Percentiles rank a stretch among this genome's conserved stretches.
These are phyloP conservation scores for Coffea eugenioides DNA, from an alignment of 257 asterid genomes.

Conservation along the genomic window DNA sequence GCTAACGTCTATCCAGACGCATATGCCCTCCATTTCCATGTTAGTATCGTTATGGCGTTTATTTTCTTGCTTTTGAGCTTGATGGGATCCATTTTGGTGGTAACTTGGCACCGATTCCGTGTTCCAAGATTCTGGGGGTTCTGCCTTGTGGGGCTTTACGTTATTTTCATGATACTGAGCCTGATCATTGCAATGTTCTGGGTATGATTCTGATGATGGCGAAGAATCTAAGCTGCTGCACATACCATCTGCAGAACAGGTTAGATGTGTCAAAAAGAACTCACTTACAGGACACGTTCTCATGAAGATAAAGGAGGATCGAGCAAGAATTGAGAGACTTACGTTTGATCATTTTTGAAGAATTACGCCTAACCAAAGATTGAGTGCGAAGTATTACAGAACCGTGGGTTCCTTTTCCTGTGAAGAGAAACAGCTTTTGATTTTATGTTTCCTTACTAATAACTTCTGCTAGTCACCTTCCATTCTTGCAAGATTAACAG, in stretches of 20 bases:
- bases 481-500: too few species aligned
- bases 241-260: too few species aligned
- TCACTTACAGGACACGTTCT: too few species aligned
- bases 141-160: slow-evolving; percentile 86
- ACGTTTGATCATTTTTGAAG: neutral
- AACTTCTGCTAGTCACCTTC: too few species aligned
- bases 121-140: slow-evolving; percentile 97
- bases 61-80: slow-evolving; percentile 84
- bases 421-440: neutral
- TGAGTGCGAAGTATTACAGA: neutral
- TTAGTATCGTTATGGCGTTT: slow-evolving; percentile 88
- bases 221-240: neutral
- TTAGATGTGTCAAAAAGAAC: too few species aligned
- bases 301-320: neutral
- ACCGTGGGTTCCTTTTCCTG: neutral
- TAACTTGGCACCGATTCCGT: slow-evolving; percentile 84
- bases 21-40: slow-evolving; percentile 71
- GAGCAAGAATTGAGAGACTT: neutral
- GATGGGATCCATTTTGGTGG: slow-evolving; percentile 93
- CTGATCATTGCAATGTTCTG: slow-evolving; percentile 66
- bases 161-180: slow-evolving; percentile 62
- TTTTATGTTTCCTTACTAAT: too few species aligned
- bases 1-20: slow-evolving; percentile 73
- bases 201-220: slow-evolving; percentile 25
- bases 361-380: too few species aligned